A percentile compares a stretch with the other conserved stretches of the same genome.
These are phyloP conservation scores for Leccinum variicolor DNA, from an alignment of 768 basidiomycete genomes.

Conservation along the genomic window DNA sequence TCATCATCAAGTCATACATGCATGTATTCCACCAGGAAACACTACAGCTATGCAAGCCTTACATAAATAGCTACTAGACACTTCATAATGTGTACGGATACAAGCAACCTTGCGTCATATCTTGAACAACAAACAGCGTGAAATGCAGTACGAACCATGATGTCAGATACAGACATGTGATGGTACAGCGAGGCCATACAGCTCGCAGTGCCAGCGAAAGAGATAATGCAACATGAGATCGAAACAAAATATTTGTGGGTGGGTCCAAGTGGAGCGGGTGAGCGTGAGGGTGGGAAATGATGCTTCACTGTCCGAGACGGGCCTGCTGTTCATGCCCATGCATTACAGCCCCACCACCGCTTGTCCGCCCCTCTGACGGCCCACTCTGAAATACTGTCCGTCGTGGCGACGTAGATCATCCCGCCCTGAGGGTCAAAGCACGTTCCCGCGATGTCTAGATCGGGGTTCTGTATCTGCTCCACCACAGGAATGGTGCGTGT, in stretches of 20 bases:
- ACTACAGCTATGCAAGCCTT: not conserved
- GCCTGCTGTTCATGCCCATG: constrained; percentile 35
- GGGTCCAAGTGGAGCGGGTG: not conserved
- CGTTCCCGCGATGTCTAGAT: constrained; percentile 61
- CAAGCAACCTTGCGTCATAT: not conserved
- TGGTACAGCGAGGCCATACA: constrained; percentile 22
- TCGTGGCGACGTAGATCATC: constrained; percentile 66
- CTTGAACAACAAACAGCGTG: not conserved
- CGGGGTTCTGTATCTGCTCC: constrained; percentile 18
- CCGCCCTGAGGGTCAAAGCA: constrained; percentile 72
- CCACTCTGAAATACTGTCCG: constrained; percentile 73
- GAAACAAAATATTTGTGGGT: constrained; percentile 7
- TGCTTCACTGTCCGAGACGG: not conserved
- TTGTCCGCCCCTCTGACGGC: constrained; percentile 66
- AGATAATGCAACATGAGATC: constrained; percentile 4
- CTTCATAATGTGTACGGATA: constrained; percentile 5
- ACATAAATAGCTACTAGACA: not conserved
- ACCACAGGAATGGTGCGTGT: constrained; percentile 5
- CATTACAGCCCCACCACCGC: constrained; percentile 62
- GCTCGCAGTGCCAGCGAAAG: constrained; percentile 4
- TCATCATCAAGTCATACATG: not conserved
- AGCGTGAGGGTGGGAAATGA: not conserved
- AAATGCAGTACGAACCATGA: constrained; percentile 2
- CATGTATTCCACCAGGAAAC: not conserved
- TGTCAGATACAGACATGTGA: constrained; percentile 16